These are phyloP conservation scores for Stipa capillata DNA, from an alignment of 176 grass and related monocot species.

Conservation along the genomic window DNA sequence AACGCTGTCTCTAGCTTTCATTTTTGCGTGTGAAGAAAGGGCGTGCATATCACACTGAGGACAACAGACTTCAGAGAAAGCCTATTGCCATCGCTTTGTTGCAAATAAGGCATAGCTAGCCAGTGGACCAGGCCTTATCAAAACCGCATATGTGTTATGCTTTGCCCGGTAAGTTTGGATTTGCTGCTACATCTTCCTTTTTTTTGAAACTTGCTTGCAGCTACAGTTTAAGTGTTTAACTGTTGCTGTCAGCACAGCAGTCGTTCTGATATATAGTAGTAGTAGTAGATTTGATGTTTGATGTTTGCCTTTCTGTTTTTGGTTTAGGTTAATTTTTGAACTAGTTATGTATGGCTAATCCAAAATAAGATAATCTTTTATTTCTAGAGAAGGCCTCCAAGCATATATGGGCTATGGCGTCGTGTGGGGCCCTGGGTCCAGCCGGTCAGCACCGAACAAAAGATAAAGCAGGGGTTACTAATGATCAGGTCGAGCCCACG, in stretches of 20 bases:
- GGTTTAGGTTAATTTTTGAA: background rate
- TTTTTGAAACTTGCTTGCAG: background rate
- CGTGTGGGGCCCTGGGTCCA: background rate
- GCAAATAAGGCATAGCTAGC: background rate
- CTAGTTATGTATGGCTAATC: no score
- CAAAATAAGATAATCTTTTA: no score
- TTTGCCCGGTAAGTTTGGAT: background rate
- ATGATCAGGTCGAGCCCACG: conserved; percentile 44
- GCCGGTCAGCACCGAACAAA: background rate
- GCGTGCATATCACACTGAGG: conserved; percentile 27
- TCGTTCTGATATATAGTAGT: background rate
- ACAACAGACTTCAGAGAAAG: background rate
- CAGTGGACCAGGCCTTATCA: background rate
- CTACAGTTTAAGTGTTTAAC: background rate
- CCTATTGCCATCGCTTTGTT: background rate
- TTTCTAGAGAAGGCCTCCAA: no score
- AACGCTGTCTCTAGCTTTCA: conserved; percentile 8
- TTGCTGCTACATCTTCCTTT: background rate
- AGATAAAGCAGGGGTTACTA: background rate
- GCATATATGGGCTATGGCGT: no score
- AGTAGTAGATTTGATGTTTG: background rate
- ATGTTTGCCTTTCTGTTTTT: background rate
- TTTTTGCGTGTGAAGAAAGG: conserved; percentile 36
- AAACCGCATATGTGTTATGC: background rate
- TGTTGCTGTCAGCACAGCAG: background rate